Percentiles rank a stretch among this genome's conserved stretches.
Conservation (phyloP, 768 basidiomycete species). For the Phylloporus arenicola region DNA sequence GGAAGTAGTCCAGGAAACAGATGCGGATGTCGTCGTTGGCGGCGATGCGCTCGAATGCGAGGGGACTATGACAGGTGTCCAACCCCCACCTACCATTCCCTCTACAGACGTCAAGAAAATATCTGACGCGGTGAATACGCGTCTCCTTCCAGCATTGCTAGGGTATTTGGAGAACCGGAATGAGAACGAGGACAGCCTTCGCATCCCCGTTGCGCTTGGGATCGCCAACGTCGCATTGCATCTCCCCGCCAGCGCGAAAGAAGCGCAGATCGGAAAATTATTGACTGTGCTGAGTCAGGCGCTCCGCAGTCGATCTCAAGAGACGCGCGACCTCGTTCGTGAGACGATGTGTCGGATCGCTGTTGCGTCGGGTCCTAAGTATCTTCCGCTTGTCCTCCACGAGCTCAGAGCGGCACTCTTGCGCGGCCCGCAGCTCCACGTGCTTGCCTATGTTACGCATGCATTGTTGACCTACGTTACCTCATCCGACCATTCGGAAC, state of each 20-base stretch:
- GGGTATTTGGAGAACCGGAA: constrained; percentile 79
- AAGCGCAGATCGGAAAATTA: constrained; percentile 67
- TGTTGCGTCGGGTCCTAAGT: constrained; percentile 62
- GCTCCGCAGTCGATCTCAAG: constrained; percentile 89
- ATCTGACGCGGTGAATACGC: constrained; percentile 68
- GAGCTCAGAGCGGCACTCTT: constrained; percentile 81
- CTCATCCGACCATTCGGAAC: constrained; percentile 44
- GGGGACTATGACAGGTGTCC: constrained; percentile 16
- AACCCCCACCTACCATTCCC: neutral
- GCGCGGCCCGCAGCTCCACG: constrained; percentile 92
- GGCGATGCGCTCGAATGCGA: constrained; percentile 27
- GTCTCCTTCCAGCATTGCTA: constrained; percentile 75
- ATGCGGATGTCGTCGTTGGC: constrained; percentile 27
- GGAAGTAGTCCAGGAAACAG: constrained; percentile 36
- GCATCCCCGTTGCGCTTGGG: constrained; percentile 85
- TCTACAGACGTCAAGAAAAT: constrained; percentile 37
- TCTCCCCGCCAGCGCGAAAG: constrained; percentile 59
- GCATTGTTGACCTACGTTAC: constrained; percentile 80
- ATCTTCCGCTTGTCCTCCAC: constrained; percentile 66
- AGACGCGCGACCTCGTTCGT: constrained; percentile 81
- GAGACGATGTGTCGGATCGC: constrained; percentile 81
- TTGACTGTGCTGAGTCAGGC: constrained; percentile 85
- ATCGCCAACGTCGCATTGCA: constrained; percentile 79
- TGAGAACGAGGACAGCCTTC: constrained; percentile 75
- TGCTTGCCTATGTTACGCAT: constrained; percentile 81